Base-by-base conservation (phyloP, 768 basidiomycete species). In the Xanthoconium purpureum region DNA sequence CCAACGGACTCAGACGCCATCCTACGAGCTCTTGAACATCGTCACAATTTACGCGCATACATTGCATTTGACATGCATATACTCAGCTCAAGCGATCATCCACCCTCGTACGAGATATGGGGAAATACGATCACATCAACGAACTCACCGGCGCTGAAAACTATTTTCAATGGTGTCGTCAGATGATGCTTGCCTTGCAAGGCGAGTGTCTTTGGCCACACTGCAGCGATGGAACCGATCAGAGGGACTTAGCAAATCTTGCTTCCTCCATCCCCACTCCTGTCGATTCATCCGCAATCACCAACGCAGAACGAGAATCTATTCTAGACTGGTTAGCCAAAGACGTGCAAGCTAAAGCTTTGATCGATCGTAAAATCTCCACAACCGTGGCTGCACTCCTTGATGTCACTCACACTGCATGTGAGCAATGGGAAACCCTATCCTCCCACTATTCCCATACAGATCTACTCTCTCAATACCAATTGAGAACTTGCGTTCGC, bases 131-230 rank as follows among this genome's bases (percentile, higher is more conserved):
- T 11, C 32, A 33, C 32, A 33, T 33, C 11, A 6, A 11, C 11
- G 32, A 33, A 33, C 32, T 33, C 32, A 33, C 32, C 32, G 11
- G 32, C 32, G 11, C 32, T 33, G 32, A 33, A 11, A 33, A 33
- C 11, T 33, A 51, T 14, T 6, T 12, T 0, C 43, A 37, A 9
- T 63, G 50, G 61, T 1, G 6, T 9, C 7, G 20, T 0, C 53
- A 57, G 11, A 54, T 52, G 12, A 42, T 11, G 0, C 12, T 63
- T 0, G 50, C 36, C 1, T 49, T 63, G 0, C 24, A 29, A 3
- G 47, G 39, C 1, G 20, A 63, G 11, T 14, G 24, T 1, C 46
- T 61, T 0, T 63, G 59, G 49, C 2, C 17, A 1, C 56, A 61
- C 2, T 39, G 57, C 9, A 57, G 47, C 3, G 15, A 3, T 6